Evolutionary conservation across 192 early-diverging fungal species (phyloP), one percentile per base, ranked within the genome.

Genomic region (Oehlia diaphana): DNA sequence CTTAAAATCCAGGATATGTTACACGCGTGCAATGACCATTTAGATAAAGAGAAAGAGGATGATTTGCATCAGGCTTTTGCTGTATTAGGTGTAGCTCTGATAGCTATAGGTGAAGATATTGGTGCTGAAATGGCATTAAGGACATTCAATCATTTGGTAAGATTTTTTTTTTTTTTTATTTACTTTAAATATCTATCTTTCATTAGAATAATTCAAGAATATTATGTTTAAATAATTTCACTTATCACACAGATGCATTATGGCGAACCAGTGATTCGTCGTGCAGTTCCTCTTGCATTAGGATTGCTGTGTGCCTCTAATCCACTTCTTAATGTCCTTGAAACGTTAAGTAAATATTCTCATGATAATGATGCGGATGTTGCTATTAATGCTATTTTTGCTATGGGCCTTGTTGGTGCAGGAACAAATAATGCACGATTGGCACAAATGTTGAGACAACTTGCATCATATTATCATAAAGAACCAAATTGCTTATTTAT

Each of bases 351-450:
- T 88, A 99, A 99, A 87, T 96, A 96, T 84, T 99, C 98, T 53
- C 98, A 99, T 87, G 98, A 99, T 89, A 96, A 96, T 77, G 98
- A 99, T 85, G 85, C 89, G 61, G 93, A 97, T 44, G 97, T 99
- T 53, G 94, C 98, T 9, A 86, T 94, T 39, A 98, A 94, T 84
- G 97, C 98, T 16, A 95, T 99, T 64, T 97, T 99, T 87, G 97
- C 97, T 33, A 98, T 99, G 97, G 98, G 98, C 74, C 85, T 99
- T 71, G 94, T 99, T 23, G 98, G 98, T 28, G 97, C 97, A 6
- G 98, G 98, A 66, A 99, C 98, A 21, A 99, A 99, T 90, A 98
- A 99, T 84, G 98, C 98, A 14, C 92, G 98, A 42, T 87, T 99
- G 50, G 97, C 96, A 62, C 98, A 99, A 87, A 96, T 99, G 91